Evolutionary conservation across 192 early-diverging fungal genomes (phyloP), one percentile per base, ranked within the genome.

Genomic region (Physocladia obscura): DNA sequence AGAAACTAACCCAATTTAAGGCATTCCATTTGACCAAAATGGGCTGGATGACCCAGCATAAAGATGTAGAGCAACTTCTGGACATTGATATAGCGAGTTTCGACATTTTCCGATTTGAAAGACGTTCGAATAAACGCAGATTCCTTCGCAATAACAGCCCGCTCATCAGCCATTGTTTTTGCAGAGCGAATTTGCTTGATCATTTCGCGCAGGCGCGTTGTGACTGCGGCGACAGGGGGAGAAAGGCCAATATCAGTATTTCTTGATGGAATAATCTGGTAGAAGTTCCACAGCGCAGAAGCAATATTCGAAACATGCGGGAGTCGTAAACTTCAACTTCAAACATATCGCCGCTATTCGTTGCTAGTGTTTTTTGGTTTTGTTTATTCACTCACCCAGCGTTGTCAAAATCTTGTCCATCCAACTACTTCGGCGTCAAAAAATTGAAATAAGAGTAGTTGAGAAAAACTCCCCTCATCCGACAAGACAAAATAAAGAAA

Each of bases 21-120:
- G 74, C 97, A 99, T 76, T 99, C 97, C 47, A 99, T 95, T 81
- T 99, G 97, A 24, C 97, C 97, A 79, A 98, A 99, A 75, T 98
- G 97, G 29, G 96, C 97, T 32, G 96, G 95, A 70, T 97, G 97
- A 21, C 97, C 95, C 21, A 99, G 87, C 92, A 99, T 92, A 73
- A 97, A 93, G 62, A 99, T 97, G 71, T 99, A 99, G 13, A 99
- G 83, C 70, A 99, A 82, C 78, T 99, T 99, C 30, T 93, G 92
- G 38, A 99, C 90, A 80, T 98, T 99, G 63, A 90, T 84, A 75
- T 95, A 91, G 36, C 96, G 87, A 26, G 90, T 85, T 40, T 95
- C 95, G 55, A 84, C 87, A 77, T 94, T 93, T 71, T 95, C 96
- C 62, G 97, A 93, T 77, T 93, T 96, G 84, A 99, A 97, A 22